Percentiles rank a stretch among this genome's conserved stretches.
Evolutionary conservation across 139 green algal species (phyloP).

Genomic region (Chlorella vulgaris): DNA sequence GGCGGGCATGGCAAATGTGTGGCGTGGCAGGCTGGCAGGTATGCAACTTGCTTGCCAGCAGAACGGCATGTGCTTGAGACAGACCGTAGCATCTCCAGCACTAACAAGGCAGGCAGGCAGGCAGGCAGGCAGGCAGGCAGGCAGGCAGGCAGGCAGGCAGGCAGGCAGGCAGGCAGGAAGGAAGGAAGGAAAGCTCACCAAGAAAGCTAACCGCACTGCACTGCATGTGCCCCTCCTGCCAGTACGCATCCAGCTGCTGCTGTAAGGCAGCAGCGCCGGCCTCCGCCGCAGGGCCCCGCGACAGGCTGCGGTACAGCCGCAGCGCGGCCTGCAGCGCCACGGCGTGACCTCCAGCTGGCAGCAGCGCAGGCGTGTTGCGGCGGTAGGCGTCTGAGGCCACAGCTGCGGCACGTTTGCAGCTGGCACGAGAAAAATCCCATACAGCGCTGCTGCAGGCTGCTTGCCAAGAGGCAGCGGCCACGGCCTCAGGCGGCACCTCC

Average conservation of each 20-base stretch:
- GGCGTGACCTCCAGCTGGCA: slow-evolving; percentile 17
- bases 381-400: slow-evolving; percentile 10
- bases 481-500: slow-evolving; percentile 9
- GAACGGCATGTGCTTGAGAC: too few relatives aligned
- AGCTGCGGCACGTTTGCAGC: slow-evolving; percentile 16
- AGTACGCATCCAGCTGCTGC: slow-evolving; percentile 18
- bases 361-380: slow-evolving; percentile 17
- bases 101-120: not conserved
- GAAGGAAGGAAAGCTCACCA: not conserved
- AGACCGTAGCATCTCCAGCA: not conserved
- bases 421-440: not conserved
- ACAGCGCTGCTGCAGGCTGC: slow-evolving; percentile 3
- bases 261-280: not conserved
- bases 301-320: slow-evolving; percentile 11
- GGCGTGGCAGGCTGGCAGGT: too few relatives aligned
- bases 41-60: too few relatives aligned
- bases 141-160: not conserved
- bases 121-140: not conserved
- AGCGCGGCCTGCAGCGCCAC: slow-evolving; percentile 23
- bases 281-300: not conserved
- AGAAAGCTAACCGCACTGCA: slow-evolving; percentile 15
- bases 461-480: slow-evolving; percentile 8
- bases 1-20: too few relatives aligned
- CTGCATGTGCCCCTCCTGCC: slow-evolving; percentile 9
- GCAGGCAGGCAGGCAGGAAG: not conserved